Evolutionary conservation across 176 grass and related monocot species (phyloP).

Genomic region (Secale cereale): DNA sequence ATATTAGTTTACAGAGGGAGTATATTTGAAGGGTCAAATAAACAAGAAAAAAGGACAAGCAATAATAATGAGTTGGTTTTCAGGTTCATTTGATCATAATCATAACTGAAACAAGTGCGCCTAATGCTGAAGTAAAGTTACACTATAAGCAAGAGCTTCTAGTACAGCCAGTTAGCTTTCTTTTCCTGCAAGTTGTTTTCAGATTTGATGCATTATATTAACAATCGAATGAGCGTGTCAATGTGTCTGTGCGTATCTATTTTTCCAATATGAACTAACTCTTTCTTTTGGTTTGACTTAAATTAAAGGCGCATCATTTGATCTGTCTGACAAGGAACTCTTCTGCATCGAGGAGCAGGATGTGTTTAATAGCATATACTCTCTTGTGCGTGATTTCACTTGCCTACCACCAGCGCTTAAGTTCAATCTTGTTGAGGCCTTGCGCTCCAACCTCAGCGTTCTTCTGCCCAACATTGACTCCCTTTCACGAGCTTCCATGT

Average conservation of each 20-base stretch:
- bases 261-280: neutral
- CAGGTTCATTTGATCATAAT: neutral
- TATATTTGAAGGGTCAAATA: neutral
- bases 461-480: constrained; percentile 89
- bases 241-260: neutral
- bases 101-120: neutral
- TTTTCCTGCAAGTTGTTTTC: neutral
- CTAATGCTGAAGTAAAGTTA: neutral
- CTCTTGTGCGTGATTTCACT: constrained; percentile 68
- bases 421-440: constrained; percentile 87
- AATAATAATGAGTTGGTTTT: neutral
- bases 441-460: constrained; percentile 91
- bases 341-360: constrained; percentile 97
- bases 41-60: neutral
- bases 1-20: too few species aligned
- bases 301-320: constrained; percentile 72
- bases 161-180: neutral
- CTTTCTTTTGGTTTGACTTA: constrained; percentile 5
- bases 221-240: neutral
- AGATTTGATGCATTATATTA: neutral
- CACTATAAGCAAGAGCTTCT: neutral
- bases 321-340: constrained; percentile 85
- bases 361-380: constrained; percentile 79
- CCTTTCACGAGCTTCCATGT: constrained; percentile 58
- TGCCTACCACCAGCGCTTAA: constrained; percentile 64